A percentile compares a stretch with the other conserved stretches of the same genome.
These are phyloP conservation scores for Zasmidium citrigriseum DNA, from an alignment of 2,329 filamentous ascomycete species.

Conservation along the genomic window DNA sequence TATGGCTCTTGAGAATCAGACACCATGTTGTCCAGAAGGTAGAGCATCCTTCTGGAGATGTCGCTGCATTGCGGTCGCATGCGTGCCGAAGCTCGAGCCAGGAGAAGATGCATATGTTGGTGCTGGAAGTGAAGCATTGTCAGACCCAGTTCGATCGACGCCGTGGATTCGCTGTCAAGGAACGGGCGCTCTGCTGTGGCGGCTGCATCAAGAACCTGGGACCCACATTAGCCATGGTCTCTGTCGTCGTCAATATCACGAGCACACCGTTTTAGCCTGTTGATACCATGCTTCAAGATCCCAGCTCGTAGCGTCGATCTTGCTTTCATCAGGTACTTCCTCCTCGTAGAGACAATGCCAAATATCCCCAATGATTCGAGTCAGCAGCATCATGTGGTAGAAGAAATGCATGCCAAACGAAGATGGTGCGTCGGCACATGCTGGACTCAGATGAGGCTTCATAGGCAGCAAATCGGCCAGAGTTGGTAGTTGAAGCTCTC, in stretches of 20 bases:
- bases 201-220: conserved; percentile 22
- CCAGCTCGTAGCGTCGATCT: conserved; percentile 4
- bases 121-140: conserved; percentile 15
- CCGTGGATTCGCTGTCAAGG: conserved; percentile 12
- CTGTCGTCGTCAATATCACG: no score
- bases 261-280: no score
- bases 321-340: conserved; percentile 2
- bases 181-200: conserved; percentile 21
- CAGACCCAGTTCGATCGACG: conserved; percentile 21
- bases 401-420: conserved; percentile 25
- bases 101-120: conserved; percentile 15
- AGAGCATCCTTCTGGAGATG: conserved; percentile 24
- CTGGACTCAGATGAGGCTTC: conserved; percentile 11
- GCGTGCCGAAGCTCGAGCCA: conserved; percentile 10
- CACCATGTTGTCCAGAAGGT: conserved; percentile 17
- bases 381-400: conserved; percentile 19
- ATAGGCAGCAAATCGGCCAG: conserved; percentile 19
- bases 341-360: conserved; percentile 22
- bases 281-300: conserved; percentile 23
- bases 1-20: conserved; percentile 23
- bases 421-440: not conserved
- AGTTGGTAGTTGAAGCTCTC: conserved; percentile 18
- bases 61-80: conserved; percentile 11
- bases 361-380: conserved; percentile 18
- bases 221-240: no score